These are phyloP conservation scores for Camelina neglecta DNA, from an alignment of 345 rosid species.

Conservation along the genomic window DNA sequence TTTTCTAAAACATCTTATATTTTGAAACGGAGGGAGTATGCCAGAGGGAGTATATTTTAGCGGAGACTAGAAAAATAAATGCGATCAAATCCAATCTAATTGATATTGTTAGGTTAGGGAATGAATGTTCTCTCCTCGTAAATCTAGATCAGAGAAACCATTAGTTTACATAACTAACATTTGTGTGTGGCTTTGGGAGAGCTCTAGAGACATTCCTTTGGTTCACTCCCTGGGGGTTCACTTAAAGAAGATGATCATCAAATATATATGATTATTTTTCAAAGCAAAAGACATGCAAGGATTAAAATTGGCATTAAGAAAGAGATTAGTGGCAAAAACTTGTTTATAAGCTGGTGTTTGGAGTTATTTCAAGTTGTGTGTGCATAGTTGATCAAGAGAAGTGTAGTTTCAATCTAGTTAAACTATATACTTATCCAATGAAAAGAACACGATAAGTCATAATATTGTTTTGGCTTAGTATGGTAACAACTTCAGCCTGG, in stretches of 20 bases:
- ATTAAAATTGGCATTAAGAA: background rate
- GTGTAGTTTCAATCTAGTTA: background rate
- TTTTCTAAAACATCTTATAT: too few relatives aligned
- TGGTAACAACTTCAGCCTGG: background rate
- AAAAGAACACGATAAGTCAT: background rate
- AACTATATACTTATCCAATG: background rate
- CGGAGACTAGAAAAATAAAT: background rate
- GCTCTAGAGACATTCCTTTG: background rate
- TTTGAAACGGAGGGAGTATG: too few relatives aligned
- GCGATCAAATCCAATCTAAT: constrained; percentile 5
- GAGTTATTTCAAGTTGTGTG: background rate
- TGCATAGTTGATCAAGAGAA: constrained; percentile 4
- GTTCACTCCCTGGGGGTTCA: too few relatives aligned
- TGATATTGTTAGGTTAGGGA: background rate
- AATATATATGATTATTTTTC: too few relatives aligned
- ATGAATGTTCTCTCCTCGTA: constrained; percentile 22
- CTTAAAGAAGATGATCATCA: constrained; percentile 15
- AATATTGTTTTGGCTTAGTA: background rate
- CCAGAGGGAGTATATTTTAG: too few relatives aligned
- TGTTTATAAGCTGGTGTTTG: constrained; percentile 10
- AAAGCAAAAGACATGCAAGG: background rate
- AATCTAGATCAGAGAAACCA: constrained; percentile 1
- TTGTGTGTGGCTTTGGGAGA: constrained; percentile 9
- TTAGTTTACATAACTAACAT: background rate
- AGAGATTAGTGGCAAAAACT: background rate